Conservation (phyloP, 805 yeast species). For the Candida sonorensis region DNA sequence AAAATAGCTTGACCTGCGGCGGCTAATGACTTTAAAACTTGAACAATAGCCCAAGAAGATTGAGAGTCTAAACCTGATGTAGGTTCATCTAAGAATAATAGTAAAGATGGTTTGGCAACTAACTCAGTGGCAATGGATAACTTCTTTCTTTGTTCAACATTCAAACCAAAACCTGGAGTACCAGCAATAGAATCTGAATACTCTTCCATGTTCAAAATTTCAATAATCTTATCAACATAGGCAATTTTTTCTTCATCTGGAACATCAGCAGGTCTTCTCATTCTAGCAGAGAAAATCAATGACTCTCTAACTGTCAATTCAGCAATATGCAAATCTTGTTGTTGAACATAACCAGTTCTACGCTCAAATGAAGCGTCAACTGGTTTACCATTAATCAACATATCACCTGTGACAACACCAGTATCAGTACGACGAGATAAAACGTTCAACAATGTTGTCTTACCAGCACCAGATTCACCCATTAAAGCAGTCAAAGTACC, state of each 20-base stretch:
- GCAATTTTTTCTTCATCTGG: slow-evolving; percentile 36
- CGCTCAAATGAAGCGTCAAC: slow-evolving; percentile 44
- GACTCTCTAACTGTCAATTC: slow-evolving; percentile 49
- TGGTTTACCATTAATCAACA: slow-evolving; percentile 46
- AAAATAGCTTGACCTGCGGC: slow-evolving; percentile 51
- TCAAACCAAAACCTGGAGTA: slow-evolving; percentile 39
- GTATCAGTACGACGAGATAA: slow-evolving; percentile 43
- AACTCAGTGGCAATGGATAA: slow-evolving; percentile 50
- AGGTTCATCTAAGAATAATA: slow-evolving; percentile 53
- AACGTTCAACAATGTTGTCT: slow-evolving; percentile 49
- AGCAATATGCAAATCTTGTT: slow-evolving; percentile 37
- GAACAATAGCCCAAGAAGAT: slow-evolving; percentile 53
- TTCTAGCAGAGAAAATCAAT: slow-evolving; percentile 39
- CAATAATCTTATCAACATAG: slow-evolving; percentile 36
- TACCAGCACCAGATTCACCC: slow-evolving; percentile 66
- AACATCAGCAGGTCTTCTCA: slow-evolving; percentile 37
- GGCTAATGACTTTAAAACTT: slow-evolving; percentile 42
- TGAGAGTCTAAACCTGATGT: slow-evolving; percentile 56
- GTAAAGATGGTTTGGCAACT: slow-evolving; percentile 46
- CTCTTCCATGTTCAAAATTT: slow-evolving; percentile 33
- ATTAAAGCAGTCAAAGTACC: slow-evolving; percentile 54
- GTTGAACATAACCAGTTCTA: slow-evolving; percentile 51
- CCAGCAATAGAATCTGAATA: slow-evolving; percentile 49
- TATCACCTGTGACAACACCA: slow-evolving; percentile 51
- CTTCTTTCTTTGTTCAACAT: slow-evolving; percentile 49